Percentiles rank a stretch among this genome's conserved stretches.
Evolutionary conservation across 192 early-diverging fungal genomes (phyloP).

Genomic region (Backusella mclennaniae): DNA sequence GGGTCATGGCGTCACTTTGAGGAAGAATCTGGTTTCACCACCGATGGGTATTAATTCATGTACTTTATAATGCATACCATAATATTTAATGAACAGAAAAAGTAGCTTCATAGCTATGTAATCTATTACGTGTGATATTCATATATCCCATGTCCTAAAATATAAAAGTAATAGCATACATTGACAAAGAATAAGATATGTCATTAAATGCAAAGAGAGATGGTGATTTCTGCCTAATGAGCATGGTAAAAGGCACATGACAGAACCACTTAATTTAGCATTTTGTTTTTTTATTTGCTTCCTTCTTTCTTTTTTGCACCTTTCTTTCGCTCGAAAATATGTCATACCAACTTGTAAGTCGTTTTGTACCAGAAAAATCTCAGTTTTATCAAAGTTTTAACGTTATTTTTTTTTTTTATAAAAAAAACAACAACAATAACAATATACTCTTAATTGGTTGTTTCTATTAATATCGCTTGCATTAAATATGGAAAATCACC

Average conservation of each 20-base stretch:
- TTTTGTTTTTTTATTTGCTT: not conserved
- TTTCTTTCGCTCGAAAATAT: not conserved
- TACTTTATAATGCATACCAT: not conserved
- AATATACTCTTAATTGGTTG: not conserved
- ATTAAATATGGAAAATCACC: not conserved
- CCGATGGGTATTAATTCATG: not conserved
- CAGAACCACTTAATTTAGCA: not conserved
- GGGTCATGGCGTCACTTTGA: not conserved
- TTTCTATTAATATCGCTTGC: not conserved
- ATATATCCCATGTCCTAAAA: not conserved
- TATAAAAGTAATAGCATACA: not conserved
- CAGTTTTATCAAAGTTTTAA: not conserved
- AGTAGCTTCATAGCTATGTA: no score
- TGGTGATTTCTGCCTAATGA: not conserved
- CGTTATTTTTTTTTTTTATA: not conserved
- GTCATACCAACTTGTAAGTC: conserved; percentile 1
- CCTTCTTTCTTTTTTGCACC: not conserved
- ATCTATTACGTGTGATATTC: not conserved
- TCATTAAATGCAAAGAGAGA: not conserved
- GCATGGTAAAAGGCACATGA: not conserved
- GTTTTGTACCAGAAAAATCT: not conserved
- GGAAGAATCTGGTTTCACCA: not conserved
- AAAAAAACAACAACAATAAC: not conserved
- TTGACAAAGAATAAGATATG: not conserved
- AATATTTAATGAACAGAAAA: no score